Conservation (phyloP, 768 basidiomycete species). For the Psilocybe cubensis region DNA sequence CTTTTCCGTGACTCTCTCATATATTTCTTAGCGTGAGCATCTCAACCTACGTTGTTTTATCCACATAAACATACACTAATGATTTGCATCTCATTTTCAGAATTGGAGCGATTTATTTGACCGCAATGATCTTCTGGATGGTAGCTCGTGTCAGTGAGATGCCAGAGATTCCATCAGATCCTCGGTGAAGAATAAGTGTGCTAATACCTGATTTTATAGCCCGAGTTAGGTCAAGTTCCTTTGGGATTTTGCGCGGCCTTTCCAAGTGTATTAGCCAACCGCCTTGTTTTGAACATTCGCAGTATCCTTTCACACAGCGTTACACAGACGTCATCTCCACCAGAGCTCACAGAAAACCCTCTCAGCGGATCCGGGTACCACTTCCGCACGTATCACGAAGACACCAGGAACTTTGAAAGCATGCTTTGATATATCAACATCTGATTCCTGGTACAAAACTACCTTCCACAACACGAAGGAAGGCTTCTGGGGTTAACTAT, state of each 20-base stretch:
- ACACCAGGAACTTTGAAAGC: too few relatives aligned
- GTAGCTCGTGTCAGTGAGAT: not conserved
- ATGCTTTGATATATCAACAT: too few relatives aligned
- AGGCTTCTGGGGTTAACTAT: too few relatives aligned
- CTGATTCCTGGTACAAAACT: too few relatives aligned
- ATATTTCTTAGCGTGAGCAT: constrained; percentile 3
- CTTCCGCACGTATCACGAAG: too few relatives aligned
- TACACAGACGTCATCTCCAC: too few relatives aligned
- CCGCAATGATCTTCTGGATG: constrained; percentile 3
- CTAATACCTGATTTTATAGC: not conserved
- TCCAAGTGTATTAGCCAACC: not conserved
- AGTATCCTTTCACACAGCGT: not conserved
- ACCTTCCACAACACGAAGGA: too few relatives aligned
- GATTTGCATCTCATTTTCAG: not conserved
- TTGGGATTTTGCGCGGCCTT: constrained; percentile 1
- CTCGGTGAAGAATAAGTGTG: too few relatives aligned
- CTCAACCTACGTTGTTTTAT: too few relatives aligned
- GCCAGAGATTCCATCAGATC: not conserved
- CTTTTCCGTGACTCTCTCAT: constrained; percentile 4
- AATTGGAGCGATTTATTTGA: not conserved
- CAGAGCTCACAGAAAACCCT: too few relatives aligned
- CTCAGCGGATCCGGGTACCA: too few relatives aligned
- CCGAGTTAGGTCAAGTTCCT: not conserved
- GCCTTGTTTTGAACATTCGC: constrained; percentile 3
- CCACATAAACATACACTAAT: not conserved